Evolutionary conservation across 345 rosid species (phyloP), one percentile per base, ranked within the genome.

Genomic region (Odontarrhena argentea): DNA sequence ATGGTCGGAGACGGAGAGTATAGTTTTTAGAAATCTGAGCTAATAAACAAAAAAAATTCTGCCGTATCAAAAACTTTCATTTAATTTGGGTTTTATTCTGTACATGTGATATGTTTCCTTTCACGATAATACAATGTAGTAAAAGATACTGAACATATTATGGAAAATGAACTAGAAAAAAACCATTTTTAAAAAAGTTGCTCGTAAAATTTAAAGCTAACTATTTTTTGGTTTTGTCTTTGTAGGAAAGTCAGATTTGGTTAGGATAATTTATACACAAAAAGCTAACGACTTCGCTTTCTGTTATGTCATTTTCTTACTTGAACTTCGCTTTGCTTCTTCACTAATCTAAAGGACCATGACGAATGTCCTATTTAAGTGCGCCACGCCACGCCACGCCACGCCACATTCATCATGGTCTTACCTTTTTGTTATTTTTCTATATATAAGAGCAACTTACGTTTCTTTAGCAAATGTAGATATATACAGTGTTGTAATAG

Each of bases 21-120:
- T 36, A 34, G n/a, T 55, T 54, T 55, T 18, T 45, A 6, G 28
- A 28, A 32, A 26, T 12, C 50, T 24, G 8, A 44, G 28, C 14
- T 26, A n/a, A 57, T 22, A n/a, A 1, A 9, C 26, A 55, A 34
- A 71, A 9, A 52, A 55, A 22, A 71, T 65, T 55, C 57, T 18
- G 2, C 38, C 43, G 10, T 35, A 44, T 70, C 63, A 38, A 25
- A n/a, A 51, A n/a, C 5, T 47, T 56, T 56, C 63, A 66, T 73
- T 59, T 66, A 59, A 36, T n/a, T n/a, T n/a, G 38, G 15, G 55
- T n/a, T 45, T 38, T 45, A 2, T 54, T 9, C 4, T 22, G 15
- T 58, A 40, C 76, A 73, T 73, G 76, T 73, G 76, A 35, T 58
- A 45, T 73, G 76, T 65, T 73, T 42, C 32, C n/a, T 49, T 49